Evolutionary conservation across 2,329 filamentous ascomycete species (phyloP).

Genomic region (Botryotinia globosa): DNA sequence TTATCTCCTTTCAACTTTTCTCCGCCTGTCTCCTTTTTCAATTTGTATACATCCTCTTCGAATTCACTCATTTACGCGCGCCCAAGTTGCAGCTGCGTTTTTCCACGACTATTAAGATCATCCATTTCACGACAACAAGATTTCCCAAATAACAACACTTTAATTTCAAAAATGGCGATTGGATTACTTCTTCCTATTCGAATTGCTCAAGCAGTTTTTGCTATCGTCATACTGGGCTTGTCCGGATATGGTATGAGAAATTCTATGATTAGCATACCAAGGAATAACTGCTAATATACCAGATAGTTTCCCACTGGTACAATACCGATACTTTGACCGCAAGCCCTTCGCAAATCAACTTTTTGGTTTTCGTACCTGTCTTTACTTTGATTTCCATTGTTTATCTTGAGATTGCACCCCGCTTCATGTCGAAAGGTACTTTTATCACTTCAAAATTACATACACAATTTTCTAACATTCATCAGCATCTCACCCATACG

Average conservation of each 20-base stretch:
- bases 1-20: constrained; percentile 8
- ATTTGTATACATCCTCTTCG: constrained; percentile 17
- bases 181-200: constrained; percentile 45
- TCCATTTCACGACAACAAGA: constrained; percentile 13
- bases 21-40: constrained; percentile 15
- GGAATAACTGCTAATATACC: constrained; percentile 26
- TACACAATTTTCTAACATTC: neutral
- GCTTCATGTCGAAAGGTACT: constrained; percentile 39
- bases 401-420: constrained; percentile 52
- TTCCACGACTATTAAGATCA: constrained; percentile 9
- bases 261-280: neutral
- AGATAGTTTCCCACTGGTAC: constrained; percentile 59
- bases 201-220: constrained; percentile 46
- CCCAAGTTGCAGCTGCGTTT: constrained; percentile 28
- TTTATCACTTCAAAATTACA: neutral
- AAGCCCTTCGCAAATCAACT: constrained; percentile 57
- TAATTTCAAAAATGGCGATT: constrained; percentile 41
- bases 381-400: constrained; percentile 54
- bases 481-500: constrained; percentile 48
- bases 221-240: constrained; percentile 47
- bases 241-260: constrained; percentile 47
- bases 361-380: constrained; percentile 54
- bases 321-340: constrained; percentile 51
- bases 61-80: constrained; percentile 26
- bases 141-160: neutral